Evolutionary conservation across 2,329 filamentous ascomycete genomes (phyloP), one percentile per base, ranked within the genome.

Genomic region (Aschersonia sp.): DNA sequence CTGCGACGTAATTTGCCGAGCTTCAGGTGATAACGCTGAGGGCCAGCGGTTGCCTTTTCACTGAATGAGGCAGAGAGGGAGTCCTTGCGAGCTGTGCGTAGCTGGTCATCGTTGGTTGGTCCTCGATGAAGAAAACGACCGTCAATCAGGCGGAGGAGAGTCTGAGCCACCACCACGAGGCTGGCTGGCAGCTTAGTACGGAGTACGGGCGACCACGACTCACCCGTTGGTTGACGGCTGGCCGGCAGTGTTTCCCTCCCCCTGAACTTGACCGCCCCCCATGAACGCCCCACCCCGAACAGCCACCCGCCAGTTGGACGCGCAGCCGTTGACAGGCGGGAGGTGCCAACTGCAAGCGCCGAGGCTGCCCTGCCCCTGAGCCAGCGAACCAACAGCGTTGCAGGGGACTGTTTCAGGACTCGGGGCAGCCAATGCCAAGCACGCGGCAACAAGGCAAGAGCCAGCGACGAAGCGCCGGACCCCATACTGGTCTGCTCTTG

Each of bases 381-480:
- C 9, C 41, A 10, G 41, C 41, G 10, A 29, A 8, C n/a, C 42
- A 43, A 31, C 7, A 31, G 29, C 30, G 22, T 9, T 9, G 39
- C 31, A 35, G 45, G 48, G 43, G 45, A 10, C 7, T 6, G 43
- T 49, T 49, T 49, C 48, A 49, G 44, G 35, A 45, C 35, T 31
- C 31, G 45, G 45, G 22, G 45, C 32, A 5, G 22, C 22, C 22
- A 22, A 22, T 4, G 6, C 40, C 14, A 12, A 30, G 32, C 30
- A 35, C 11, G n/a, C 40, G 5, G 11, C 11, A 22, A n/a, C 14
- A 7, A 8, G 8, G 35, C 35, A 39, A 12, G 8, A 8, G 35
- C 12, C 35, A 12, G 35, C 12, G 35, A 12, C 9, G 35, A 12
- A 8, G 35, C 9, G 35, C 35, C 35, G 12, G 12, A 12, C 35